Conservation (phyloP, 129 eudicot species). For the Chrysanthemum lavandulifolium region DNA sequence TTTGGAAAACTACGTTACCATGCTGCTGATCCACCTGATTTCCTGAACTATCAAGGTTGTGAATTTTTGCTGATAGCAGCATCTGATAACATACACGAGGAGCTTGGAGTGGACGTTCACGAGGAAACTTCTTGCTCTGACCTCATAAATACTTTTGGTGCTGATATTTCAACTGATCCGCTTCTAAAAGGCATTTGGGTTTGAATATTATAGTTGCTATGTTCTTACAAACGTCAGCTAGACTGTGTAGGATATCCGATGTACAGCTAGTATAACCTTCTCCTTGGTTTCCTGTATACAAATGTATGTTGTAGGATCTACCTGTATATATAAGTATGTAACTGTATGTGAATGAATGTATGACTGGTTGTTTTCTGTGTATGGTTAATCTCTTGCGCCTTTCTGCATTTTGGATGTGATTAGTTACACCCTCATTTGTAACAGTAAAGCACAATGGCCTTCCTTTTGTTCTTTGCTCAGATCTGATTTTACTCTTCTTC, state of each 20-base stretch:
- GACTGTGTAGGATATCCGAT: neutral
- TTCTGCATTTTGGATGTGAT: no score
- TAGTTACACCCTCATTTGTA: no score
- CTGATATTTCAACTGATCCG: slow-evolving; percentile 16
- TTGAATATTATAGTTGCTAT: neutral
- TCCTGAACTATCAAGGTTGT: slow-evolving; percentile 33
- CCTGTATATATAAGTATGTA: no score
- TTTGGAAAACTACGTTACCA: slow-evolving; percentile 37
- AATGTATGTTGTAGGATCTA: no score
- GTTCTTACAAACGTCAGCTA: neutral
- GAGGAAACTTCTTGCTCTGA: slow-evolving; percentile 32
- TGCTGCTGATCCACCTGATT: slow-evolving; percentile 48
- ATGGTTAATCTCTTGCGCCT: no score
- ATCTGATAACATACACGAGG: slow-evolving; percentile 38
- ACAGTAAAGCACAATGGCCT: no score
- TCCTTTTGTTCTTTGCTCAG: no score
- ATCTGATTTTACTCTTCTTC: no score
- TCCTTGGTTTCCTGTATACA: no score
- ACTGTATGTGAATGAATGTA: no score
- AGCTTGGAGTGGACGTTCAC: slow-evolving; percentile 42
- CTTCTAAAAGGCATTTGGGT: slow-evolving; percentile 43
- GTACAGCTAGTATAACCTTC: no score
- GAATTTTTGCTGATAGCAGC: slow-evolving; percentile 38
- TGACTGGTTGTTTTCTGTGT: no score
- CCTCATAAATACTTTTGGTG: slow-evolving; percentile 34